Evolutionary conservation across 2,329 filamentous ascomycete species (phyloP), one percentile per base, ranked within the genome.

Genomic region (Arthrinium phaeospermum): DNA sequence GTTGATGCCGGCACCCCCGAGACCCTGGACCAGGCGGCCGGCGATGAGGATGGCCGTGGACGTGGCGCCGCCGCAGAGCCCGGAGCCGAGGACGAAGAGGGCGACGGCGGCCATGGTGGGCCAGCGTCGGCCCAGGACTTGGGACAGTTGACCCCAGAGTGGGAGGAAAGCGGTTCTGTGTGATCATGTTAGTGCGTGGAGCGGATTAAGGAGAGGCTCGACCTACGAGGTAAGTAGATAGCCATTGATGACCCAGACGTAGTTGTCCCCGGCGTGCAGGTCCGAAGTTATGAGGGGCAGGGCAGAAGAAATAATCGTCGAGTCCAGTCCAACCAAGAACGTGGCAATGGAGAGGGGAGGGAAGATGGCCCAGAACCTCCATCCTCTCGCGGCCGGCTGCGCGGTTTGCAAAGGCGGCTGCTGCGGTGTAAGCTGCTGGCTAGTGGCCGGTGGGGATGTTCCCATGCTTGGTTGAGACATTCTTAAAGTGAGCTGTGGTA

Each of bases 11-110:
- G 79, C 81, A 22, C 76, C 78, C 0, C 82, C 82, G 45, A 81
- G 72, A 2, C 82, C 82, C n/a, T 80, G 77, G 45, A 83, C 78
- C 1, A 80, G 80, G 70, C 82, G 76, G 14, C 82, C 82, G 14
- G 82, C 73, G n/a, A 83, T 81, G 22, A 83, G 75, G 24, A 78
- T 76, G n/a, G 46, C 71, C 8, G 78, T 81, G n/a, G 69, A 80
- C 0, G 79, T 79, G 0, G 81, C 80, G 5, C 77, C 79, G 4
- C 77, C 83, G 71, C 81, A 82, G 14, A 84, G 71, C 7, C 80
- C 74, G 24, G 80, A 82, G 0, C 82, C 82, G 1, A 83, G 51
- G 68, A 84, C 81, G 71, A 84, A 83, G 22, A 83, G 72, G 5
- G 78, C 44, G 14, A 83, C 75, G 1, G 80, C 78, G 0, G 70